Percentiles rank a stretch among this genome's conserved stretches.
Conservation (phyloP, 495 filamentous ascomycete genomes). For the Saxophila tyrrhenica region DNA sequence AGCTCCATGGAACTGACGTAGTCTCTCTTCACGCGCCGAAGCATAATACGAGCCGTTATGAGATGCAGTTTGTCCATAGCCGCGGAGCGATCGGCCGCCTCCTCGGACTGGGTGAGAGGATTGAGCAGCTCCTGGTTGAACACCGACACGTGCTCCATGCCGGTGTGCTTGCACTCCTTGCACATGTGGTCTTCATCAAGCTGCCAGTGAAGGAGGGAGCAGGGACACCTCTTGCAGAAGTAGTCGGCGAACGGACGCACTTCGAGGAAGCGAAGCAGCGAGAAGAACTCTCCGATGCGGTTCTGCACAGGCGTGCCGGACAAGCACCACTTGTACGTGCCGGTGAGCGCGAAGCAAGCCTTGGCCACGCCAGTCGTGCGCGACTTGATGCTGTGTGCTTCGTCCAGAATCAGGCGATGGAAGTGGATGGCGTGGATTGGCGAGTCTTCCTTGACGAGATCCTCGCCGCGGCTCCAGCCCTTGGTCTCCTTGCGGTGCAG, state of each 20-base stretch:
- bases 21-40: constrained; percentile 83
- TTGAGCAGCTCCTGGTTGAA: constrained; percentile 95
- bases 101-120: constrained; percentile 47
- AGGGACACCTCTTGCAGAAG: constrained; percentile 75
- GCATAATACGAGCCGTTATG: constrained; percentile 83
- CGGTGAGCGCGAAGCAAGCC: constrained; percentile 81
- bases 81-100: constrained; percentile 42
- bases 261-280: constrained; percentile 79
- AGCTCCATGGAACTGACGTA: constrained; percentile 89
- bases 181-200: constrained; percentile 58
- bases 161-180: constrained; percentile 48
- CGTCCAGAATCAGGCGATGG: constrained; percentile 87
- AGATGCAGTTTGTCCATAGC: constrained; percentile 74
- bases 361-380: constrained; percentile 82
- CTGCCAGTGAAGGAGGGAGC: constrained; percentile 72
- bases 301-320: constrained; percentile 93
- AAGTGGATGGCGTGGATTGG: constrained; percentile 76
- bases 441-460: constrained; percentile 68
- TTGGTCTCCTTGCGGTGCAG: constrained; percentile 86
- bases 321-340: constrained; percentile 85
- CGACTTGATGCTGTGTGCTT: constrained; percentile 92
- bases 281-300: constrained; percentile 95
- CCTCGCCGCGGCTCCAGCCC: constrained; percentile 70
- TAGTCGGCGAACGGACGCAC: constrained; percentile 83
- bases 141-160: constrained; percentile 79